Base-by-base conservation (phyloP, 192 early-diverging fungal species). In the Blastocladiella britannica region DNA sequence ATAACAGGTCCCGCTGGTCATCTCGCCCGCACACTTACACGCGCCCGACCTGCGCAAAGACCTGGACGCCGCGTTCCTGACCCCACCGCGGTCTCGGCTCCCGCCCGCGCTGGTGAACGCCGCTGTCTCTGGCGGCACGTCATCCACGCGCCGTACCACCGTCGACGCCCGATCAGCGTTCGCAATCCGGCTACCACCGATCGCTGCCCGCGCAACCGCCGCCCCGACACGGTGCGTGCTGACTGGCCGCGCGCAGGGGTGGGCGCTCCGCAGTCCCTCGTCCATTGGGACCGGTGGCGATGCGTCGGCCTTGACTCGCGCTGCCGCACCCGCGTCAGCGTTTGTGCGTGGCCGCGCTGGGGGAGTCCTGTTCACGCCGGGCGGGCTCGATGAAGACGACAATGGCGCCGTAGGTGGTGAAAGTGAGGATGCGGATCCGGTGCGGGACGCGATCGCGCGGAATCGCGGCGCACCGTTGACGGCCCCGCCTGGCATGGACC, bases 301-400 rank as follows among this genome's bases (percentile, higher is more conserved):
- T 58, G 84, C 88, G 23, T 83, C 83, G 0, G 83, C 80, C n/a
- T 72, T 91, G 18, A 63, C 70, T 1, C 71, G 88, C 22, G 72
- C 74, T 15, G 72, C 80, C 55, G 70, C 72, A 0, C 65, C 62
- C 4, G 52, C 67, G 23, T 58, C 71, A n/a, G 72, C 82, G 59
- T 88, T 85, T 60, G 85, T 87, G 1, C 71, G 79, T 15, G 86
- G 88, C 9, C 68, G 67, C 23, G 76, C 79, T 3, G 70, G 76
- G 5, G 74, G 80, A 53, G 70, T 82, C 53, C 88, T 86, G 0
- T 91, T 91, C 63, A 73, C 80, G 4, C 86, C 86, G 4, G 88
- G 84, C 60, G 58, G 56, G 26, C 37, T 65, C 15, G 47, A n/a
- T 43, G 25, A 22, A 18, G 18, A n/a, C n/a, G n/a, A n/a, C n/a